Conservation (phyloP, 2,329 filamentous ascomycete species). For the Ceratocystis eucalypticola region DNA sequence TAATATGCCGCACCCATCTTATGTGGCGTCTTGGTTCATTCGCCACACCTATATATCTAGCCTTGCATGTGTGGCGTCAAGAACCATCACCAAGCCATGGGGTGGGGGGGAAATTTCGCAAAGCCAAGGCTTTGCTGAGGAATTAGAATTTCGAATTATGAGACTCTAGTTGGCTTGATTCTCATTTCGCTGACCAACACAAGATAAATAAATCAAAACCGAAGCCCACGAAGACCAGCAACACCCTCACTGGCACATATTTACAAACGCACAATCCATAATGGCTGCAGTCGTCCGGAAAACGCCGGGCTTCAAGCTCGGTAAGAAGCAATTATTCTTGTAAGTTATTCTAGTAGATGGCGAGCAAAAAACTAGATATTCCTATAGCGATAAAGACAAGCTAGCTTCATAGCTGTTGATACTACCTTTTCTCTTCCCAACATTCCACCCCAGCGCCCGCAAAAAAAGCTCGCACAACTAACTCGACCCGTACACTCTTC, state of each 20-base stretch:
- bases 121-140: neutral
- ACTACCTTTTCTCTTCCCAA: neutral
- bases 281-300: slow-evolving; percentile 32
- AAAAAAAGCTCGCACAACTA: neutral
- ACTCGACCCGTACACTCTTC: neutral
- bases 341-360: slow-evolving; percentile 26
- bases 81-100: neutral
- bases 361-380: neutral
- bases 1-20: neutral
- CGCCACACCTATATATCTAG: neutral
- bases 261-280: slow-evolving; percentile 20
- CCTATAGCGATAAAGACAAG: too few species aligned
- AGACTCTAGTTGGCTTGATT: neutral
- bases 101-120: slow-evolving; percentile 12
- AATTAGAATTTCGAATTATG: too few species aligned
- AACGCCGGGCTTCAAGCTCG: slow-evolving; percentile 35
- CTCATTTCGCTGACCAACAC: neutral
- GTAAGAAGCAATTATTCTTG: slow-evolving; percentile 44
- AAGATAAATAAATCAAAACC: neutral
- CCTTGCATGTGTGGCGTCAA: slow-evolving; percentile 9
- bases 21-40: neutral
- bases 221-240: neutral
- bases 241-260: neutral
- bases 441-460: neutral
- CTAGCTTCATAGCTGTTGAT: too few species aligned